These are phyloP conservation scores for Alternaria panax DNA, from an alignment of 2,329 filamentous ascomycete genomes.

Conservation along the genomic window DNA sequence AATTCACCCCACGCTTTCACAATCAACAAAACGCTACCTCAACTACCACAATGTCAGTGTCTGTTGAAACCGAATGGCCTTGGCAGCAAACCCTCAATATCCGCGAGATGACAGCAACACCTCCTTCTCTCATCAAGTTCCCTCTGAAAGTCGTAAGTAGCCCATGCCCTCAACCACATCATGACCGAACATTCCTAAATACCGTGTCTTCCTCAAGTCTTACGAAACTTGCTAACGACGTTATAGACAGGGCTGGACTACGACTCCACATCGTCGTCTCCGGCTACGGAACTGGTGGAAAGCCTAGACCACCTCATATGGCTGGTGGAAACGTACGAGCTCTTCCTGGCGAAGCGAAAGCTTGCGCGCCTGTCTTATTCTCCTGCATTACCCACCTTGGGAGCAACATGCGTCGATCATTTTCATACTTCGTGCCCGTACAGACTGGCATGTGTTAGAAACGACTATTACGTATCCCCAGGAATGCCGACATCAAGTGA, in stretches of 20 bases:
- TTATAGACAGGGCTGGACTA: not conserved
- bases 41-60: not conserved
- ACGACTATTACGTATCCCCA: not conserved
- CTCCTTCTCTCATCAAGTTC: not conserved
- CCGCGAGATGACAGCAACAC: not conserved
- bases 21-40: not conserved
- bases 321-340: not conserved
- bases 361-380: not conserved
- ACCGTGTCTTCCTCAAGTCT: not conserved
- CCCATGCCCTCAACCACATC: accelerated
- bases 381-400: not conserved
- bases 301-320: not conserved
- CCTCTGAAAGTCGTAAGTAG: not conserved
- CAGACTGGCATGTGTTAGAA: too few species aligned
- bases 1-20: not conserved
- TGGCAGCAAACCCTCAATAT: not conserved
- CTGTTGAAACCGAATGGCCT: not conserved
- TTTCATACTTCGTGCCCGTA: too few species aligned
- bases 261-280: not conserved
- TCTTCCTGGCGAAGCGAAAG: not conserved
- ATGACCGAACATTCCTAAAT: not conserved
- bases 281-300: not conserved
- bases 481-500: not conserved
- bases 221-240: not conserved
- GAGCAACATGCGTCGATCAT: not conserved